These are phyloP conservation scores for Tanacetum coccineum DNA, from an alignment of 129 eudicot genomes.

Conservation along the genomic window DNA sequence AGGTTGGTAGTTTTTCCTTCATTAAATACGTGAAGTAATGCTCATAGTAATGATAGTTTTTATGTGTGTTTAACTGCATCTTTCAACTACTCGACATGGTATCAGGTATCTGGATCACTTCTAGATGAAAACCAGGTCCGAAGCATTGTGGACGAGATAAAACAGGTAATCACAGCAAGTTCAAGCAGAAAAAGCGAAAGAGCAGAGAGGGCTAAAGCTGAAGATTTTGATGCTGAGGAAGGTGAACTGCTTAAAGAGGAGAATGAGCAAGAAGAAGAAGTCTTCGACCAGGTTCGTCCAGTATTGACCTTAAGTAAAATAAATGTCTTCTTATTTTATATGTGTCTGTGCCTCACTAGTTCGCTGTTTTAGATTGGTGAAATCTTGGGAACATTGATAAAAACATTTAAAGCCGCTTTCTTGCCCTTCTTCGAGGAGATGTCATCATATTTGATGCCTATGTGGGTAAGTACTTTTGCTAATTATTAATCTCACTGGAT, in stretches of 20 bases:
- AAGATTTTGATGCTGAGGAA: constrained; percentile 99
- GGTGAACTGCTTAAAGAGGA: constrained; percentile 92
- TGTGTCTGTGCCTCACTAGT: not conserved
- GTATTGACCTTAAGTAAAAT: not conserved
- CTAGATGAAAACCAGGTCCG: constrained; percentile 85
- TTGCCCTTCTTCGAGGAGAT: constrained; percentile 96
- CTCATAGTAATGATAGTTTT: constrained; percentile 7
- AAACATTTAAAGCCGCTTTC: constrained; percentile 93
- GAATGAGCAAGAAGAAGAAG: constrained; percentile 99
- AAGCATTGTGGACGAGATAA: constrained; percentile 94
- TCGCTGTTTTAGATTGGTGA: constrained; percentile 70
- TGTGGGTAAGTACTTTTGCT: constrained; percentile 80
- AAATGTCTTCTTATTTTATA: not conserved
- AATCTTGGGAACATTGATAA: constrained; percentile 89
- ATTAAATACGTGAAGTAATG: not conserved
- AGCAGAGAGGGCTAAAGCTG: constrained; percentile 95
- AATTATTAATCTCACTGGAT: constrained; percentile 1
- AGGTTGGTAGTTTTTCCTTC: constrained; percentile 44
- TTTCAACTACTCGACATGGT: constrained; percentile 3
- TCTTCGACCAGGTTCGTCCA: constrained; percentile 84
- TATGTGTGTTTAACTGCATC: not conserved
- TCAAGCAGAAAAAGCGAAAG: constrained; percentile 92
- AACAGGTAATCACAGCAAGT: constrained; percentile 96
- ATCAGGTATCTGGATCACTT: constrained; percentile 77
- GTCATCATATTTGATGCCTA: constrained; percentile 88